phyloP scores from a whole-genome alignment of 768 basidiomycete species.

The Suillus fuscotomentosus region DNA sequence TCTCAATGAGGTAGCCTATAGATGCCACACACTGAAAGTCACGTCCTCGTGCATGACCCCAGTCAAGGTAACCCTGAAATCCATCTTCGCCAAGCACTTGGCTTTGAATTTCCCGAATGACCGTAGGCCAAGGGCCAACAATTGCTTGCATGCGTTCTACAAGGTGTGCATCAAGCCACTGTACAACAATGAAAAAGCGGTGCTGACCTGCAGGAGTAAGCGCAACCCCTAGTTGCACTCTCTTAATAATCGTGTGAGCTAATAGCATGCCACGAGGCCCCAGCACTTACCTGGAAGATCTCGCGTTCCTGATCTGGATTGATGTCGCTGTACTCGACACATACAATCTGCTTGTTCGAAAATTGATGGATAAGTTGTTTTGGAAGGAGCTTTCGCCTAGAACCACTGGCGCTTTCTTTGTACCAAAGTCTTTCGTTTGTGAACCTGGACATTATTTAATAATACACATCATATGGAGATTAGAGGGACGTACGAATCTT shows the following conservation, averaged over 20 bases:
- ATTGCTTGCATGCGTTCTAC: slow-evolving; percentile 51
- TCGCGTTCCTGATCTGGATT: slow-evolving; percentile 58
- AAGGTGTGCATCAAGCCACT: slow-evolving; percentile 4
- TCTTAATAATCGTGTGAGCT: slow-evolving; percentile 25
- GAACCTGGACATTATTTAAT: slow-evolving; percentile 15
- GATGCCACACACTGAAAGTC: slow-evolving; percentile 47
- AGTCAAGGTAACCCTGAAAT: slow-evolving; percentile 38
- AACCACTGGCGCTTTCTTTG: slow-evolving; percentile 19
- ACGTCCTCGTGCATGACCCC: slow-evolving; percentile 43
- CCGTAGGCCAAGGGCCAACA: slow-evolving; percentile 42
- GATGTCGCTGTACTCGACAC: slow-evolving; percentile 52
- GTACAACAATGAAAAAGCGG: neutral
- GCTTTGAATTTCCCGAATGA: slow-evolving; percentile 41
- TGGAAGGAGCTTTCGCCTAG: slow-evolving; percentile 33
- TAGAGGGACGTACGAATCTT: slow-evolving; percentile 35
- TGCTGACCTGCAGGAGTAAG: slow-evolving; percentile 46
- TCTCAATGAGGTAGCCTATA: slow-evolving; percentile 31
- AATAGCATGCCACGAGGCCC: neutral
- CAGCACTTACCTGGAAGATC: slow-evolving; percentile 51
- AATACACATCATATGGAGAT: neutral
- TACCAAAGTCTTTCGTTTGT: slow-evolving; percentile 40
- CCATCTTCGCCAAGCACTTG: slow-evolving; percentile 34
- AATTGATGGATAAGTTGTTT: slow-evolving; percentile 36
- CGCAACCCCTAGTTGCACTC: slow-evolving; percentile 52
- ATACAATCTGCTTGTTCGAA: slow-evolving; percentile 45